Evolutionary conservation across 2,329 filamentous ascomycete genomes (phyloP).

Genomic region (Botrytis cinerea): DNA sequence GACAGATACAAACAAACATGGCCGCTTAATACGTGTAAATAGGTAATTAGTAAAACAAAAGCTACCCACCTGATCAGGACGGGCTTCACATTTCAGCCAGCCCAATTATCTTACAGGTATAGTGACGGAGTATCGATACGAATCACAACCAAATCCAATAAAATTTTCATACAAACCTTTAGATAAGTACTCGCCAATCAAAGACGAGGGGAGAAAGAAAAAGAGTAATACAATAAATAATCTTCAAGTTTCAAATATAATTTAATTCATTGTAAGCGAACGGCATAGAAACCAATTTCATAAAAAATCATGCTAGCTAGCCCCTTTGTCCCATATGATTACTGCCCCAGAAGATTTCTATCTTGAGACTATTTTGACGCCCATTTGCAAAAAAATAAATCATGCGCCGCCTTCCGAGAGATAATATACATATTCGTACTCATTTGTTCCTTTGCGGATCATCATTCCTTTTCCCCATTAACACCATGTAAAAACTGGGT

Average conservation of each 20-base stretch:
- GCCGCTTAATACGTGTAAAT: not conserved
- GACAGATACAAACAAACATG: not conserved
- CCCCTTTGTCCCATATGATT: conserved; percentile 5
- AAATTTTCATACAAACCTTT: not conserved
- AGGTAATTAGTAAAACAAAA: not conserved
- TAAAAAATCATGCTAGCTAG: not conserved
- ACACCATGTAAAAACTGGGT: conserved; percentile 98
- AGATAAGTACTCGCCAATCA: too few species aligned
- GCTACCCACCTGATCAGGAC: not conserved
- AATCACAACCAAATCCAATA: not conserved
- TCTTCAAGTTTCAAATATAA: not conserved
- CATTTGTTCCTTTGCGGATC: conserved; percentile 8
- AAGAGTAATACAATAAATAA: not conserved
- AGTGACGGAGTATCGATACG: not conserved
- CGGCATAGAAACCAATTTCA: not conserved
- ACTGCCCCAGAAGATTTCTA: conserved; percentile 23
- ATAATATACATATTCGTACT: conserved; percentile 22
- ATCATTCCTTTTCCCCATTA: conserved; percentile 46
- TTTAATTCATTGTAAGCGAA: not conserved
- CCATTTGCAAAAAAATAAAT: conserved; percentile 4
- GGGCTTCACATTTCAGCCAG: not conserved
- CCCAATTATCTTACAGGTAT: not conserved
- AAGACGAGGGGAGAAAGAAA: too few species aligned
- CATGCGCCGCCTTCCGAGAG: conserved; percentile 12
- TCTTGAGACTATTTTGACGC: conserved; percentile 21